Evolutionary conservation across 768 basidiomycete genomes (phyloP).

Genomic region (Baorangia bicolor): DNA sequence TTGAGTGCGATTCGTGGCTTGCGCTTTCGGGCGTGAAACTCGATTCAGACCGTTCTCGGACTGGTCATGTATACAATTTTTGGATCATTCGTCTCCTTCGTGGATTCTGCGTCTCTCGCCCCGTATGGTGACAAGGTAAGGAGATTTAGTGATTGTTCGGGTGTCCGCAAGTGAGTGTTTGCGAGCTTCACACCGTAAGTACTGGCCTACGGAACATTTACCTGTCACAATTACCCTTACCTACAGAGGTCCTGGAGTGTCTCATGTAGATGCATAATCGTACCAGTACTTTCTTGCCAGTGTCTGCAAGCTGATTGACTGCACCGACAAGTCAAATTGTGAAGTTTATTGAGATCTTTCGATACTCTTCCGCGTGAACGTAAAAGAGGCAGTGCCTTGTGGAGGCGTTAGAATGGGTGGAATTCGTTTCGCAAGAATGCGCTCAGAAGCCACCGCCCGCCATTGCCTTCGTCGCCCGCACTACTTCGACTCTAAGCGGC

Average conservation of each 20-base stretch:
- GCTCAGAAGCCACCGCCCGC: not conserved
- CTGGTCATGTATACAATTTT: conserved; percentile 22
- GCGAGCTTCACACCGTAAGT: not conserved
- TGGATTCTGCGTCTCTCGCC: conserved; percentile 4
- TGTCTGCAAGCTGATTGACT: not conserved
- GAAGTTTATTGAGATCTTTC: not conserved
- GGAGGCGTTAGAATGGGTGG: conserved; percentile 4
- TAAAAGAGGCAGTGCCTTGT: not conserved
- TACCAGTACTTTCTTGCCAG: not conserved
- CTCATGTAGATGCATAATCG: not conserved
- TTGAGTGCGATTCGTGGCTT: conserved; percentile 28
- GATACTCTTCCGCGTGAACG: not conserved
- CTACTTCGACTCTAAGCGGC: not conserved
- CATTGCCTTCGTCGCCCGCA: not conserved
- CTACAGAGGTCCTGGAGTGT: not conserved
- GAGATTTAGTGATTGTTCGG: not conserved
- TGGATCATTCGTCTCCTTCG: conserved; percentile 15
- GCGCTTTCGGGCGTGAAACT: conserved; percentile 20
- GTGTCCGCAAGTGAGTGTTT: not conserved
- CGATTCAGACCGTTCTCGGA: conserved; percentile 26
- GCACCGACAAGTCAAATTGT: not conserved
- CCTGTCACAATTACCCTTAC: not conserved
- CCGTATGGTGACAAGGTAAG: not conserved
- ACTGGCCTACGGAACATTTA: not conserved
- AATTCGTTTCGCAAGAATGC: not conserved